Evolutionary conservation across 139 green algal species (phyloP), one percentile per base, ranked within the genome.

Genomic region (Deuterostichococcus epilithicus): DNA sequence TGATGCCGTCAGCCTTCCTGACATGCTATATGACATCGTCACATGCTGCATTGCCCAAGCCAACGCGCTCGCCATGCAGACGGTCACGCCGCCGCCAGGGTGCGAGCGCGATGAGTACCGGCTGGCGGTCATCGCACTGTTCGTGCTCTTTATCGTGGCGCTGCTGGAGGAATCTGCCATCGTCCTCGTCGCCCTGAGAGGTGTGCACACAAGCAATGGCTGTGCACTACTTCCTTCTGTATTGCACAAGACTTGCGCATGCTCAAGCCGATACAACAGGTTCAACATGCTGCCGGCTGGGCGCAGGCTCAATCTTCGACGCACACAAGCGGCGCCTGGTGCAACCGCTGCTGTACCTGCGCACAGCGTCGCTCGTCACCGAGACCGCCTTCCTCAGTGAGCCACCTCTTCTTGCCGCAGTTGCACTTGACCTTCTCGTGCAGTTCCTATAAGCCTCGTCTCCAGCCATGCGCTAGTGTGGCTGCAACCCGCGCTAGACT

Each of bases 161-260:
- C 75, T 75, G 3, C 28, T 79, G 10, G 42, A 87, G n/a, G 81
- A 86, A 33, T 18, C 39, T 8, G 76, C 44, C 5, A 39, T 85
- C 38, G 67, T 67, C 3, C 59, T 36, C 13, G 70, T 84, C 34
- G 75, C 83, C 8, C 76, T 88, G 44, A 81, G 63, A 69, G 85
- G 85, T 76, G n/a, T n/a, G 36, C 42, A 85, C 42, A 52, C 8
- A 13, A 52, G 13, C 42, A 52, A 52, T 52, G 42, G 42, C 42
- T 52, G 42, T 69, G 60, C 60, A 34, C n/a, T 15, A 65, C 47
- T 20, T n/a, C 47, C 47, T 65, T 65, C 47, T 65, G 20, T 22
- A 20, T 65, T 65, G 20, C 47, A 65, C 47, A n/a, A n/a, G n/a
- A n/a, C n/a, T n/a, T n/a, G n/a, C n/a, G n/a, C n/a, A n/a, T n/a